Evolutionary conservation across 352 stramenopile species (phyloP).

Genomic region (Phytophthora podocarpi): DNA sequence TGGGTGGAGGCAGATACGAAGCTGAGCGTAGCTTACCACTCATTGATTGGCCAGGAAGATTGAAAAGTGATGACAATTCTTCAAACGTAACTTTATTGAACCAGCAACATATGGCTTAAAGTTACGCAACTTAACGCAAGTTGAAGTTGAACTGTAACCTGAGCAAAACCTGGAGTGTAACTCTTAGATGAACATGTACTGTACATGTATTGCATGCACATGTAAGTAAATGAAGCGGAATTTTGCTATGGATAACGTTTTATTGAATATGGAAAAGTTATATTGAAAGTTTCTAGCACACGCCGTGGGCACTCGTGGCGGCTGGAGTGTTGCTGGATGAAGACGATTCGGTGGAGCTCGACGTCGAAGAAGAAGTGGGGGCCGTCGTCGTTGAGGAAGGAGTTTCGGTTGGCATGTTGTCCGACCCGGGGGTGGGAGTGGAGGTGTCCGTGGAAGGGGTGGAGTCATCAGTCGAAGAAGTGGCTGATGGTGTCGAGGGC

Average conservation of each 20-base stretch:
- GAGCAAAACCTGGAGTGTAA: no score
- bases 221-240: no score
- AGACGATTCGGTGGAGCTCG: background rate
- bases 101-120: no score
- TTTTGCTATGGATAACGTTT: no score
- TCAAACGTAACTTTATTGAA: no score
- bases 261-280: background rate
- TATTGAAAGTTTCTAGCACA: no score
- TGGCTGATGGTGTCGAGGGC: slow-evolving; percentile 9
- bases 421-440: background rate
- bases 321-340: background rate
- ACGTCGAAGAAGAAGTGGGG: slow-evolving; percentile 4
- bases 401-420: background rate
- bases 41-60: slow-evolving; percentile 14
- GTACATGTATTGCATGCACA: no score
- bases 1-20: background rate
- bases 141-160: no score
- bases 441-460: background rate
- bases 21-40: slow-evolving; percentile 14
- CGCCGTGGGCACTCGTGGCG: slow-evolving; percentile 3
- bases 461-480: no score
- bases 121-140: no score
- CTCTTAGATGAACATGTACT: no score
- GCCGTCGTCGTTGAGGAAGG: slow-evolving; percentile 6
- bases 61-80: no score